A percentile compares a stretch with the other conserved stretches of the same genome.
These are phyloP conservation scores for Vigna nakashimae DNA, from an alignment of 306 rosid species.

Conservation along the genomic window DNA sequence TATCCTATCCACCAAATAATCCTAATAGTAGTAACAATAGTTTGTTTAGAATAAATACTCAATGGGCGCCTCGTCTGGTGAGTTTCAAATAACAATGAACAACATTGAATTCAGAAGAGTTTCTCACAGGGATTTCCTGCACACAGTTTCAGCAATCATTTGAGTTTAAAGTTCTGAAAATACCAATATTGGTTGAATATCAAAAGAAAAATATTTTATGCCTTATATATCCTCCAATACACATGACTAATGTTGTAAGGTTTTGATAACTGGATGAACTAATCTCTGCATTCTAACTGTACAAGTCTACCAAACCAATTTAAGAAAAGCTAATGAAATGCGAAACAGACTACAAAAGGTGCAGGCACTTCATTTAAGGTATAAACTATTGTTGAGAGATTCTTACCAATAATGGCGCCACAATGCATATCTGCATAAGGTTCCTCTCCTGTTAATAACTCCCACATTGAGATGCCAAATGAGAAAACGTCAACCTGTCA, in stretches of 20 bases:
- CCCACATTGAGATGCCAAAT: constrained; percentile 95
- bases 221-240: neutral
- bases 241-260: neutral
- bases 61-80: neutral
- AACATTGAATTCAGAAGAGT: neutral
- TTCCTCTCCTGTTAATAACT: constrained; percentile 90
- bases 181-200: neutral
- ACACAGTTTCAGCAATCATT: neutral
- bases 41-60: neutral
- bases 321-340: too few relatives aligned
- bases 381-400: constrained; percentile 23
- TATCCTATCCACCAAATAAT: neutral
- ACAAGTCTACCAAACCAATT: too few relatives aligned
- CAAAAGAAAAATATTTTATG: constrained; percentile 10
- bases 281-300: neutral
- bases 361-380: neutral
- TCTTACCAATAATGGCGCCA: constrained; percentile 92
- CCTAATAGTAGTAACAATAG: neutral
- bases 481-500: constrained; percentile 93
- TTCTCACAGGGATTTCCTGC: constrained; percentile 9
- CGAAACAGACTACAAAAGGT: too few relatives aligned
- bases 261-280: neutral
- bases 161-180: neutral
- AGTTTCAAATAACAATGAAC: constrained; percentile 7
- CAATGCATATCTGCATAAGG: constrained; percentile 98